Percentiles rank a stretch among this genome's conserved stretches.
Conservation (phyloP, 768 basidiomycete species). For the Xerocomus spinulosus region DNA sequence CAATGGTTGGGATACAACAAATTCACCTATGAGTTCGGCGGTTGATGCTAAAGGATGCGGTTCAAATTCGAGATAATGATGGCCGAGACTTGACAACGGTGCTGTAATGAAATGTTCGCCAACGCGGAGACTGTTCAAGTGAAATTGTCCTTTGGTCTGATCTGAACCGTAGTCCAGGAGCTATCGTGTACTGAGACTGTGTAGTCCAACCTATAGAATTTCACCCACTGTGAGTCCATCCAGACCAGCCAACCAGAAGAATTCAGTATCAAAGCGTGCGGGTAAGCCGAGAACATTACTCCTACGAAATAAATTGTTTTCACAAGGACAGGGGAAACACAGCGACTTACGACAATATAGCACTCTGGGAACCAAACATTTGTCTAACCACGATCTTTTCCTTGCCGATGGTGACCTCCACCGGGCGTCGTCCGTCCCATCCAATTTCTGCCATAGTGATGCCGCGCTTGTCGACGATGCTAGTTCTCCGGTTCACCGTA, state of each 20-base stretch:
- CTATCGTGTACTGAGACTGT: constrained; percentile 27
- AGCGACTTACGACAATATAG: constrained; percentile 47
- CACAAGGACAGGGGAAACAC: not conserved
- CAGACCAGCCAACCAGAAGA: constrained; percentile 55
- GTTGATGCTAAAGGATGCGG: constrained; percentile 45
- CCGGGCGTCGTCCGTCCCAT: constrained; percentile 51
- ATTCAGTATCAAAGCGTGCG: constrained; percentile 59
- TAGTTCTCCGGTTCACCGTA: constrained; percentile 37
- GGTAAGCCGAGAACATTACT: constrained; percentile 57
- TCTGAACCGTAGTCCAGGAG: constrained; percentile 51
- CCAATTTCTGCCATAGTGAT: constrained; percentile 41
- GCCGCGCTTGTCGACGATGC: constrained; percentile 41
- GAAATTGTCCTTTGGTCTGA: constrained; percentile 45
- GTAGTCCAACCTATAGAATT: not conserved
- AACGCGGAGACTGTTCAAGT: constrained; percentile 46
- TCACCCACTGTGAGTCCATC: constrained; percentile 47
- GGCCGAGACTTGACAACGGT: constrained; percentile 50
- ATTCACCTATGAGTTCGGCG: constrained; percentile 49
- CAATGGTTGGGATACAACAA: not conserved
- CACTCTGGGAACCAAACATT: constrained; percentile 54
- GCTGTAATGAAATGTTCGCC: constrained; percentile 43
- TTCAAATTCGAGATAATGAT: constrained; percentile 55
- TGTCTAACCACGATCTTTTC: constrained; percentile 48
- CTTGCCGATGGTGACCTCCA: constrained; percentile 46
- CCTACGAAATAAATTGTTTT: constrained; percentile 27